Conservation (phyloP, 202 grass and related monocot species). For the Cymbopogon flexuosus region DNA sequence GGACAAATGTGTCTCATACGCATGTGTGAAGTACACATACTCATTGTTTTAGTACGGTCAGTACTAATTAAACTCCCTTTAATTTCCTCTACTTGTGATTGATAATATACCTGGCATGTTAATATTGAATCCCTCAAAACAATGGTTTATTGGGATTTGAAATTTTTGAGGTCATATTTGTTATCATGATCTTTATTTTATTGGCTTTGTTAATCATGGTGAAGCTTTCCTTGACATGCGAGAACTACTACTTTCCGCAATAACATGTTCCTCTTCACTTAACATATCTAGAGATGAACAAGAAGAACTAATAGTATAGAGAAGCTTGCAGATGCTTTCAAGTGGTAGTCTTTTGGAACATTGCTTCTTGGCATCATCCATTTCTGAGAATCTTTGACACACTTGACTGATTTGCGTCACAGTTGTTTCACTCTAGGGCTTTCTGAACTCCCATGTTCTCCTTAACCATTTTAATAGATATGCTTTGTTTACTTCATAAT, state of each 20-base stretch:
- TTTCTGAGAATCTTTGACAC: conserved; percentile 41
- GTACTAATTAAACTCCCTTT: too few relatives aligned
- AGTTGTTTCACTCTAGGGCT: too few relatives aligned
- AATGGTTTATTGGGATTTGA: too few relatives aligned
- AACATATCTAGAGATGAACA: conserved; percentile 33
- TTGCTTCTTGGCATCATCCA: conserved; percentile 28
- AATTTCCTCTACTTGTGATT: too few relatives aligned
- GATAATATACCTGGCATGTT: too few relatives aligned
- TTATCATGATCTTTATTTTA: conserved; percentile 9
- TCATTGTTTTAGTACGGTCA: too few relatives aligned
- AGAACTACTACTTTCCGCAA: conserved; percentile 26
- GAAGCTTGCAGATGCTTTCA: conserved; percentile 33
- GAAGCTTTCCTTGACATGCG: conserved; percentile 18
- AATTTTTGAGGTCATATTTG: not conserved
- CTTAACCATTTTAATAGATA: too few relatives aligned
- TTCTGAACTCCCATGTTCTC: too few relatives aligned
- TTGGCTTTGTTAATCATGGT: not conserved
- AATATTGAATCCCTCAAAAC: too few relatives aligned
- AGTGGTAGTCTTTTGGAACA: conserved; percentile 29
- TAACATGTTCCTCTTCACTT: conserved; percentile 28
- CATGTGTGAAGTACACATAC: not conserved
- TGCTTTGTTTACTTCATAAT: conserved; percentile 9
- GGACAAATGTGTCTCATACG: not conserved
- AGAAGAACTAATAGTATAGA: conserved; percentile 41
- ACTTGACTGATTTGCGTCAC: conserved; percentile 30